Conservation (phyloP, 257 asterid genomes). For the Forsythia suspensa region DNA sequence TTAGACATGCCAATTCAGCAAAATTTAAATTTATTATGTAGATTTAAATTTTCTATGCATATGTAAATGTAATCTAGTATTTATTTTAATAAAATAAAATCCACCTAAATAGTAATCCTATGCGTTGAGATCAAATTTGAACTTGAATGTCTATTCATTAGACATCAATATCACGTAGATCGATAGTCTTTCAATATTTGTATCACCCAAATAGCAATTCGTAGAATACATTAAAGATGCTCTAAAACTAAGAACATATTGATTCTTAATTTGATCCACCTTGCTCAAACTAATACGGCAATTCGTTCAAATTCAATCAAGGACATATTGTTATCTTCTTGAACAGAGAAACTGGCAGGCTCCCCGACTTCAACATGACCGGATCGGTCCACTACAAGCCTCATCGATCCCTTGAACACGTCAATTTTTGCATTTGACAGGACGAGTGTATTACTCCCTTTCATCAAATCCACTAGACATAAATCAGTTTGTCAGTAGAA, state of each 20-base stretch:
- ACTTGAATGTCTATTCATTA: too few relatives aligned
- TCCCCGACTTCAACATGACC: constrained; percentile 57
- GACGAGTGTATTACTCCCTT: constrained; percentile 50
- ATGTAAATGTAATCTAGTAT: too few relatives aligned
- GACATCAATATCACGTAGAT: too few relatives aligned
- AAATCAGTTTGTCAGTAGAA: constrained; percentile 13
- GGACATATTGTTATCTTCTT: constrained; percentile 59
- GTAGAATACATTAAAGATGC: too few relatives aligned
- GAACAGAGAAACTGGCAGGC: constrained; percentile 53
- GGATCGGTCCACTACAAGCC: constrained; percentile 65
- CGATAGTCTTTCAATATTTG: too few relatives aligned
- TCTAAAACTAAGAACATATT: background rate
- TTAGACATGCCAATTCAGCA: too few relatives aligned
- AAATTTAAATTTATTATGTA: too few relatives aligned
- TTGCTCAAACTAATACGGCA: constrained; percentile 50
- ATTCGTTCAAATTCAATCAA: constrained; percentile 68
- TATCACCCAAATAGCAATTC: too few relatives aligned
- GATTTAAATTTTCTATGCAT: too few relatives aligned
- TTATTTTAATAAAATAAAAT: too few relatives aligned
- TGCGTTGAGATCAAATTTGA: too few relatives aligned
- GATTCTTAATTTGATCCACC: background rate
- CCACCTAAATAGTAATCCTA: too few relatives aligned
- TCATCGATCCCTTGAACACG: constrained; percentile 79
- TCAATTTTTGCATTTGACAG: constrained; percentile 65
- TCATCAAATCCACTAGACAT: constrained; percentile 56